Evolutionary conservation across 176 grass and related monocot genomes (phyloP), one percentile per base, ranked within the genome.

Genomic region (Urochloa ruziziensis): DNA sequence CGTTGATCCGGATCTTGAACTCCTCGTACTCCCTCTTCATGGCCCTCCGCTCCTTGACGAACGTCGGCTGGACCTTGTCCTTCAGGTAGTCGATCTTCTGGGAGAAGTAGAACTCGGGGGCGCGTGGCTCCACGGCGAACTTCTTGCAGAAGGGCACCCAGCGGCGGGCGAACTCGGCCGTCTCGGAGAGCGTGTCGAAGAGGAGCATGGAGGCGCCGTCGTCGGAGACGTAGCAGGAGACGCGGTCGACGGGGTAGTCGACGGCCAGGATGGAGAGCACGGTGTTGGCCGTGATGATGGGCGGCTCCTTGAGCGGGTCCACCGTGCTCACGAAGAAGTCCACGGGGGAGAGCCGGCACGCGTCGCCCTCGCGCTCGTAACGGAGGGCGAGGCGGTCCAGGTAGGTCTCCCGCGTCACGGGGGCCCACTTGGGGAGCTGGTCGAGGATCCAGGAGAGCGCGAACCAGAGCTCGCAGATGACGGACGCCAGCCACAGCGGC

Each of bases 71-170:
- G 62, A 97, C 95, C 88, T 97, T 97, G 82, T 97, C 95, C 86
- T 97, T 97, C 86, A 97, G 90, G 70, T 97, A 97, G 65, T 97
- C 95, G 40, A 97, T 97, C 90, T 97, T 97, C 80, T 97, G 92
- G 0, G 95, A 97, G 92, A 97, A 97, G 85, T 97, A 97, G 89
- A 93, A 97, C 81, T 97, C 94, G 1, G 95, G 95, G 4, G 95
- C 84, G 17, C 95, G 85, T 0, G 95, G 95, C 89, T 98, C 95
- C 46, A 98, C 86, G 82, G 52, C 35, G 83, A 94, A 85, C 89
- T 98, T 98, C 88, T 98, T 98, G 86, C 95, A 98, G 83, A 98
- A 98, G 17, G 95, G 95, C 60, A 98, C 95, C 95, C 95, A 98
- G 0, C 92, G 80, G 7, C 95, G 76, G 13, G 95, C 95, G 84